A percentile compares a stretch with the other conserved stretches of the same genome.
These are phyloP conservation scores for Gossypium aridum DNA, from an alignment of 441 rosid species.

Conservation along the genomic window DNA sequence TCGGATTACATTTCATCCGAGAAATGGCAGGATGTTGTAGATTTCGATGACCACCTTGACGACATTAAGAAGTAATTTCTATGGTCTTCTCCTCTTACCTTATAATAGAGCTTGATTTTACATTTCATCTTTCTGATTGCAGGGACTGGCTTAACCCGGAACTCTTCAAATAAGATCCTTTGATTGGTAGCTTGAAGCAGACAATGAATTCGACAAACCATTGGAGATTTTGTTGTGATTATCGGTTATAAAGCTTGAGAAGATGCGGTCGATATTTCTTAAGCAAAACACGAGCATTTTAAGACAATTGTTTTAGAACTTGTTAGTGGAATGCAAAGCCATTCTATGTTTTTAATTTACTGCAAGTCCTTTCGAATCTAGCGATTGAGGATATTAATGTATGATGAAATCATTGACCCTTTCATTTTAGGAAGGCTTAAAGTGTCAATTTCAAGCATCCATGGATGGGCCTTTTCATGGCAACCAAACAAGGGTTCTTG, in stretches of 20 bases:
- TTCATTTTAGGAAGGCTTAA: background rate
- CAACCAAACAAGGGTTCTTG: background rate
- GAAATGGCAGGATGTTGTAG: conserved; percentile 80
- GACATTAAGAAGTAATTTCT: conserved; percentile 70
- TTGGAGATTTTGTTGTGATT: background rate
- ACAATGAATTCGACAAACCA: background rate
- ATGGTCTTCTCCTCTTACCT: background rate
- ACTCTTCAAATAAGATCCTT: conserved; percentile 46
- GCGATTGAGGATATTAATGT: conserved; percentile 5
- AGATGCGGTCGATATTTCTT: background rate
- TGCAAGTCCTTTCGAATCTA: background rate
- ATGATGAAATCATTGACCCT: background rate
- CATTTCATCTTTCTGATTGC: conserved; percentile 18
- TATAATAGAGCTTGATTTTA: background rate
- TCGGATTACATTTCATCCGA: conserved; percentile 64
- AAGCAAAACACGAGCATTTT: background rate
- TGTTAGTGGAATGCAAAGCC: background rate
- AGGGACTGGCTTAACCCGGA: conserved; percentile 95
- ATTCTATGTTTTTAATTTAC: background rate
- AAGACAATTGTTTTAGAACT: background rate
- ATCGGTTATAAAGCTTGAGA: background rate
- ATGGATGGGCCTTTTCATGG: background rate
- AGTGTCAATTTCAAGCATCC: background rate
- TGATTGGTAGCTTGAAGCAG: background rate
- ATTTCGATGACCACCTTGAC: conserved; percentile 93